Percentiles rank a stretch among this genome's conserved stretches.
Conservation (phyloP, 2,329 filamentous ascomycete species). For the Fusarium annulatum region DNA sequence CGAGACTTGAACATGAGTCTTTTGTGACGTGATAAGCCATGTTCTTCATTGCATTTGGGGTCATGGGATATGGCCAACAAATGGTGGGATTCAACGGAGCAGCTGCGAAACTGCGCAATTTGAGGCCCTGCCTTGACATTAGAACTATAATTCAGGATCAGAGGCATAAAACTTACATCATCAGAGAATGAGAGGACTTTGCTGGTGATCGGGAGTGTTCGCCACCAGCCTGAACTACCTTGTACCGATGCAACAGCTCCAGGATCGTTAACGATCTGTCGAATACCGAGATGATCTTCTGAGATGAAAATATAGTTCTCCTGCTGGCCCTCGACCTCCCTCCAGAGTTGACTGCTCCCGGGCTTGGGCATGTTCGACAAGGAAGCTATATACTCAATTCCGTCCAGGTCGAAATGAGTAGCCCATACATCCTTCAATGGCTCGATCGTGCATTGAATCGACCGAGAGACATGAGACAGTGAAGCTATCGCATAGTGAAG, state of each 20-base stretch:
- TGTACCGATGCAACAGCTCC: background rate
- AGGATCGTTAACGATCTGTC: constrained; percentile 1
- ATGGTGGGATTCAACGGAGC: background rate
- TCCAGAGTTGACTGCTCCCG: constrained; percentile 10
- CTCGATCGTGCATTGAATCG: background rate
- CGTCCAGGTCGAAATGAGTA: constrained; percentile 16
- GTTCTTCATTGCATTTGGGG: background rate
- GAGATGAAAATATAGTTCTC: constrained; percentile 8
- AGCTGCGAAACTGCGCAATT: constrained; percentile 11
- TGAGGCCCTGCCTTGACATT: constrained; percentile 15
- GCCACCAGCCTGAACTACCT: constrained; percentile 15
- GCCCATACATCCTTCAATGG: constrained; percentile 21
- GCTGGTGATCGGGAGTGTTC: constrained; percentile 5
- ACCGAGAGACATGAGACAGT: background rate
- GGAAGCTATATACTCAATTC: constrained; percentile 21
- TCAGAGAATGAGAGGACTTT: background rate
- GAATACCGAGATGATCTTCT: constrained; percentile 31
- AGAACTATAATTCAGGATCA: background rate
- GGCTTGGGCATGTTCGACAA: constrained; percentile 8
- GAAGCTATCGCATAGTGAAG: constrained; percentile 18
- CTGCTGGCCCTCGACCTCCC: accelerated
- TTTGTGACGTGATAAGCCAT: constrained; percentile 11
- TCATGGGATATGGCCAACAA: constrained; percentile 19
- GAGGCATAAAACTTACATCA: constrained; percentile 10
- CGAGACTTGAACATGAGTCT: background rate